Base-by-base conservation (phyloP, 2,329 filamentous ascomycete genomes). In the Pestalotiopsis sp. region DNA sequence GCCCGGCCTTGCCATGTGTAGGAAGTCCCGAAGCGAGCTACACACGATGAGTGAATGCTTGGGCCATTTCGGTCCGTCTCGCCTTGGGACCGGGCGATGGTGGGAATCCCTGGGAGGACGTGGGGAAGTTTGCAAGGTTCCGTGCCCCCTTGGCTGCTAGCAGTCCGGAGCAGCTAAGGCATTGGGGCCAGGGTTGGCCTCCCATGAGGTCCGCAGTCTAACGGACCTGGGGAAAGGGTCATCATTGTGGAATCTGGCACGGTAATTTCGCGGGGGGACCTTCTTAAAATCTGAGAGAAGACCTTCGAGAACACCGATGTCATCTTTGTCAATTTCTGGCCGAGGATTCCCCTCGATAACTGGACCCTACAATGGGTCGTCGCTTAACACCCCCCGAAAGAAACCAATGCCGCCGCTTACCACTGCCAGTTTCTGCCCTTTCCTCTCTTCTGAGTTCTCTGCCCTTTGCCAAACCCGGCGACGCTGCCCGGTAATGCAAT, bases 171-270 rank as follows among this genome's bases (percentile, higher is more conserved):
- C 45, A 52, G n/a, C 45, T 52, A 52, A 36, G 31, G 6, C 31
- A 36, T 36, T 36, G 31, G 31, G 31, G n/a, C 17, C 45, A 52
- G 45, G 45, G 45, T 52, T 52, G 45, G 17, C 45, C 45, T 52
- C 45, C 4, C 45, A 52, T 52, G 45, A 31, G 38, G 17, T 39
- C 36, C 59, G 27, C 36, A 36, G 31, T 62, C 59, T 62, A 62
- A 62, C 59, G 59, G 59, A 39, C 36, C 59, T 62, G 59, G 59
- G 59, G 59, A 62, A 62, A 20, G 59, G 36, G 31, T 36, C 59
- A 62, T 38, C 27, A 62, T 52, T 52, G 45, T 39, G 59, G 59
- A 20, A 39, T 62, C 59, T 20, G n/a, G 31, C 27, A 36, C 31
- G 59, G 27, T 20, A 62, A 38, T 39, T 62, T 62, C 59, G 31